phyloP scores from a whole-genome alignment of 1,139 yeast genomes.

The Kodamaea sp. region DNA sequence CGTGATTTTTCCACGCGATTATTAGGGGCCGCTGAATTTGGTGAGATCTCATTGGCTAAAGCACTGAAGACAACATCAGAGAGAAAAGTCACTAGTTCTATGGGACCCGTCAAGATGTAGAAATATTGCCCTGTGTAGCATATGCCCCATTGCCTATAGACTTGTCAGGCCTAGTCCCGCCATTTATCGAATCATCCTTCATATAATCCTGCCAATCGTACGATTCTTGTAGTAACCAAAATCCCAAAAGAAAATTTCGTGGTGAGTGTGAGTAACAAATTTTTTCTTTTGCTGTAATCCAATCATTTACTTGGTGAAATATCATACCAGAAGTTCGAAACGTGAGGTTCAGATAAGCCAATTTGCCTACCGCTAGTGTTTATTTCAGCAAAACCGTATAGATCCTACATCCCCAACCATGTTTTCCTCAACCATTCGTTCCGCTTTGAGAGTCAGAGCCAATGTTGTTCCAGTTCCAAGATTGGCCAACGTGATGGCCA shows the following conservation, averaged over 20 bases:
- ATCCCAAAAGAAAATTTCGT: conserved; percentile 1
- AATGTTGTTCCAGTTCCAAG: conserved; percentile 31
- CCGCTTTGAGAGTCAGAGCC: conserved; percentile 50
- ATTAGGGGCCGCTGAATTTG: too few species aligned
- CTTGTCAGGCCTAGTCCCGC: too few species aligned
- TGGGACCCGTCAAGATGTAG: too few species aligned
- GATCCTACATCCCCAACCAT: conserved; percentile 23
- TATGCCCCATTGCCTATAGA: too few species aligned
- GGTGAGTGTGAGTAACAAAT: conserved; percentile 7
- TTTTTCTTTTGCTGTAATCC: conserved; percentile 8
- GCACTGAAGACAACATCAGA: too few species aligned
- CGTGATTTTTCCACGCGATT: too few species aligned
- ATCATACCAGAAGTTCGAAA: conserved; percentile 8
- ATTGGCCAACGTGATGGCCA: conserved; percentile 25
- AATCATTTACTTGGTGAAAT: conserved; percentile 12
- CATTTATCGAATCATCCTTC: background rate
- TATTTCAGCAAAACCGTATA: too few species aligned
- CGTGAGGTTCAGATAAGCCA: too few species aligned
- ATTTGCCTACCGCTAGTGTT: too few species aligned
- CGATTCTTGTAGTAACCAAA: conserved; percentile 5
- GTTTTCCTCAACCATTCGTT: conserved; percentile 55
- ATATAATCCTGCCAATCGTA: conserved; percentile 5
- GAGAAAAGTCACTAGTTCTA: too few species aligned
- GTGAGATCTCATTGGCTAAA: conserved; percentile 5
- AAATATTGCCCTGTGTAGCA: too few species aligned